Base-by-base conservation (phyloP, 164 flowering plant species). In the Sextonia rubra region DNA sequence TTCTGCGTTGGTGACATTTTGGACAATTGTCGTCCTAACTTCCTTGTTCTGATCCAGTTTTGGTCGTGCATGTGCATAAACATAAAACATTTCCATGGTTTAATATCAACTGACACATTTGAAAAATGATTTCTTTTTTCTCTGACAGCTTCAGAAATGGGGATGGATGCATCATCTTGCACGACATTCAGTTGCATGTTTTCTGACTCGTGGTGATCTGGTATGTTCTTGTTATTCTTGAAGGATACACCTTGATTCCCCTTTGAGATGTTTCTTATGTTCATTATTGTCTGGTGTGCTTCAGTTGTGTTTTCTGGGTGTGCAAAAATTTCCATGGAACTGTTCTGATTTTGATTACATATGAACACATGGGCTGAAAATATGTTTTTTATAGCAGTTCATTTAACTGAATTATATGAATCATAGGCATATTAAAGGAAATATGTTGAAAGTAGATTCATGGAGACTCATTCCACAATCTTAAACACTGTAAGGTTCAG, bases 111-210 rank as follows among this genome's bases (percentile, higher is more conserved):
- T 30, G 47, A 56, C 18, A 30, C 22, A 60, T 48, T 3, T 69
- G 25, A 80, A 62, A 61, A 0, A 24, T 63, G 25, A 48, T 55
- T 22, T 72, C 23, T 73, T 6, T 79, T 64, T 71, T 32, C 32
- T 66, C 4, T 71, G 75, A 77, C 74, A 92, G 99, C 94, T 94
- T 47, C 82, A 74, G 15, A 86, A 89, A 56, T 94, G 98, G 98
- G 99, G 99, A 52, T 94, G 99, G 99, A 91, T 94, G 87, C 99
- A 92, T 78, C 99, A 92, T 85, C 92, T 94, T 78, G 97, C 99
- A 37, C 90, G 99, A 11, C 99, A 94, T 78, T 89, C 84, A 69
- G 97, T 94, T 74, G 99, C 99, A 48, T 94, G 97, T 82, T 94
- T 94, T 73, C 84, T 94, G 26, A 94, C 99, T 74, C 97, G 98